Conservation (phyloP, 257 asterid genomes). For the Solanum dulcamara region DNA sequence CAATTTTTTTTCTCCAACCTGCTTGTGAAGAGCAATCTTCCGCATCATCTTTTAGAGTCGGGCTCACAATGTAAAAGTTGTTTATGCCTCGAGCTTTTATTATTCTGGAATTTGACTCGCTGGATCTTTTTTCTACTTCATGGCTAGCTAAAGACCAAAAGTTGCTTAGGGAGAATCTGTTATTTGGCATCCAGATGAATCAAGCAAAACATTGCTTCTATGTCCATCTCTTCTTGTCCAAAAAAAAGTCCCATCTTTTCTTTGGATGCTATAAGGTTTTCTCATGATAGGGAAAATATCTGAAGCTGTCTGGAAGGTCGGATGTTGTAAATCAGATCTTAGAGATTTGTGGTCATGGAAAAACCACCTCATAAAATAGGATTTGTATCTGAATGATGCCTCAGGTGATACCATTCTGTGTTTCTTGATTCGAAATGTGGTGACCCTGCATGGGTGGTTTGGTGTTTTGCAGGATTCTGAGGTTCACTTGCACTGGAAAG, state of each 20-base stretch:
- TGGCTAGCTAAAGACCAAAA: background rate
- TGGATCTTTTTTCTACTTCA: background rate
- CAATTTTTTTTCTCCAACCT: background rate
- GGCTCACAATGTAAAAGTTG: background rate
- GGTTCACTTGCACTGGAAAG: constrained; percentile 82
- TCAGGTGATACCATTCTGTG: background rate
- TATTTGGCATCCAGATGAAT: background rate
- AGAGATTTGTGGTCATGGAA: background rate
- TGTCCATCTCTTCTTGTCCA: background rate
- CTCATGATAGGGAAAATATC: background rate
- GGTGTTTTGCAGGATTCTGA: constrained; percentile 50
- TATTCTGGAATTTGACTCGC: background rate
- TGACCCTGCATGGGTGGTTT: background rate
- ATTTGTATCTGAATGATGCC: background rate
- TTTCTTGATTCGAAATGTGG: background rate
- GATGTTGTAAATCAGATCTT: background rate
- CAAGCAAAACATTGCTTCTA: background rate
- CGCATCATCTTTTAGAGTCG: background rate
- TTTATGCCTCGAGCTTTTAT: background rate
- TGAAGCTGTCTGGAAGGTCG: background rate
- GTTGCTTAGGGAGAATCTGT: background rate
- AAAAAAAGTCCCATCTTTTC: background rate
- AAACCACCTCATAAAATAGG: background rate
- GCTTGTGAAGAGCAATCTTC: background rate
- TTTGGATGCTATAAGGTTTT: background rate